Percentiles rank a stretch among this genome's conserved stretches.
phyloP scores from a whole-genome alignment of 495 filamentous ascomycete species.

The Astrothelium subdiscretum region DNA sequence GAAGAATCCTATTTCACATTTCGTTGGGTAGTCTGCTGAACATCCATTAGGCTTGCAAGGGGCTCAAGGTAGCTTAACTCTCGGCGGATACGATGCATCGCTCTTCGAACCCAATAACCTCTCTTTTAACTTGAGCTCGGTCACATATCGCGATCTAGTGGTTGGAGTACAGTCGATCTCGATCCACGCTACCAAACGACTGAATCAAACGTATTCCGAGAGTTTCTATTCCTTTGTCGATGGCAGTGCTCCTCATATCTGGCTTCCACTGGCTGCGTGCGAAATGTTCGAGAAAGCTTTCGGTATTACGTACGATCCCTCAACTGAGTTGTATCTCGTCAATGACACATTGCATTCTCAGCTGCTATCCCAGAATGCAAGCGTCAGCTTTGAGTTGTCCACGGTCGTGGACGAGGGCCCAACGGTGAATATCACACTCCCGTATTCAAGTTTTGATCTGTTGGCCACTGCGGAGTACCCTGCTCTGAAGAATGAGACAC shows the following conservation, averaged over 20 bases:
- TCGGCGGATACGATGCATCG: slow-evolving; percentile 46
- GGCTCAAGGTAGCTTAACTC: slow-evolving; percentile 41
- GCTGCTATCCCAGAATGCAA: slow-evolving; percentile 37
- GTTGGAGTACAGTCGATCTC: slow-evolving; percentile 37
- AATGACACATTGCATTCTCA: slow-evolving; percentile 32
- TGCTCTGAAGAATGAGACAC: slow-evolving; percentile 22
- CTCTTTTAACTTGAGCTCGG: slow-evolving; percentile 37
- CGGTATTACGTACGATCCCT: slow-evolving; percentile 35
- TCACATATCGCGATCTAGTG: slow-evolving; percentile 38
- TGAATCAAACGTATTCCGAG: slow-evolving; percentile 8
- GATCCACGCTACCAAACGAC: neutral
- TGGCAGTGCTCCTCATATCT: slow-evolving; percentile 42
- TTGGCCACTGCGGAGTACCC: slow-evolving; percentile 23
- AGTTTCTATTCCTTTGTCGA: slow-evolving; percentile 34
- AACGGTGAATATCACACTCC: slow-evolving; percentile 38
- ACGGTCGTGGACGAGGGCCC: slow-evolving; percentile 27
- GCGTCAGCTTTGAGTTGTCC: slow-evolving; percentile 41
- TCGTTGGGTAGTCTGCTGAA: slow-evolving; percentile 8
- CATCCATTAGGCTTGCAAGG: slow-evolving; percentile 36
- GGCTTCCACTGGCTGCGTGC: slow-evolving; percentile 43
- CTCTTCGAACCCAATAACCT: slow-evolving; percentile 38
- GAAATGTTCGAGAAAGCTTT: slow-evolving; percentile 43
- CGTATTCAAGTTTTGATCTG: slow-evolving; percentile 44
- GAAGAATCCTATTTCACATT: neutral
- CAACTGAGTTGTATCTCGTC: slow-evolving; percentile 38